Evolutionary conservation across 1,284 basidiomycete genomes (phyloP).

Genomic region (Chalciporus piperatoides): DNA sequence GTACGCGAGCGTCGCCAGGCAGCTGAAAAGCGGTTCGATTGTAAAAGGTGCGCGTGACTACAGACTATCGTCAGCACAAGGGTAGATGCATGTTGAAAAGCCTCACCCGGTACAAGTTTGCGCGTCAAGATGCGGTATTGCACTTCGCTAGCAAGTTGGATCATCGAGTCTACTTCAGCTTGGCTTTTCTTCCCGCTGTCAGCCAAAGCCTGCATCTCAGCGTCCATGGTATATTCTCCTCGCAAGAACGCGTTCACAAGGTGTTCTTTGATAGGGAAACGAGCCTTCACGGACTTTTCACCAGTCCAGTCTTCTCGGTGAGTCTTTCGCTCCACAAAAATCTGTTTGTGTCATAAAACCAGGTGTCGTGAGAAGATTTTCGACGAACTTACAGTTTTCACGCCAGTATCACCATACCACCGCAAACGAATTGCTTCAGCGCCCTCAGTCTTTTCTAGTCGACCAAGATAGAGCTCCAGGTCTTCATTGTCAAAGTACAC

Average conservation of each 20-base stretch:
- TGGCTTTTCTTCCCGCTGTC: slow-evolving; percentile 94
- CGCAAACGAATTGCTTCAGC: slow-evolving; percentile 95
- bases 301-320: slow-evolving; percentile 99
- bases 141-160: slow-evolving; percentile 94
- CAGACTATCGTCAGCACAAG: slow-evolving; percentile 4
- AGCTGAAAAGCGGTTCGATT: slow-evolving; percentile 99
- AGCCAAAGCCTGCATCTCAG: slow-evolving; percentile 86
- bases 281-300: slow-evolving; percentile 98
- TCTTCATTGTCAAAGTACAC: slow-evolving; percentile 96
- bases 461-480: slow-evolving; percentile 95
- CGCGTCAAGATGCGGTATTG: slow-evolving; percentile 90
- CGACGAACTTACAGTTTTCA: slow-evolving; percentile 58
- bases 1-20: slow-evolving; percentile 95
- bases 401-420: slow-evolving; percentile 95
- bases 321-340: slow-evolving; percentile 98
- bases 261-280: slow-evolving; percentile 96
- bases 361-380: neutral
- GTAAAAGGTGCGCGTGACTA: slow-evolving; percentile 98
- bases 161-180: slow-evolving; percentile 92
- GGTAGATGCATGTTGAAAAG: neutral
- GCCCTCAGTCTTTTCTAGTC: slow-evolving; percentile 97
- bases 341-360: slow-evolving; percentile 42
- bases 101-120: slow-evolving; percentile 75
- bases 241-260: slow-evolving; percentile 89
- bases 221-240: slow-evolving; percentile 93